phyloP scores from a whole-genome alignment of 768 basidiomycete genomes.

The Collybia sp. region DNA sequence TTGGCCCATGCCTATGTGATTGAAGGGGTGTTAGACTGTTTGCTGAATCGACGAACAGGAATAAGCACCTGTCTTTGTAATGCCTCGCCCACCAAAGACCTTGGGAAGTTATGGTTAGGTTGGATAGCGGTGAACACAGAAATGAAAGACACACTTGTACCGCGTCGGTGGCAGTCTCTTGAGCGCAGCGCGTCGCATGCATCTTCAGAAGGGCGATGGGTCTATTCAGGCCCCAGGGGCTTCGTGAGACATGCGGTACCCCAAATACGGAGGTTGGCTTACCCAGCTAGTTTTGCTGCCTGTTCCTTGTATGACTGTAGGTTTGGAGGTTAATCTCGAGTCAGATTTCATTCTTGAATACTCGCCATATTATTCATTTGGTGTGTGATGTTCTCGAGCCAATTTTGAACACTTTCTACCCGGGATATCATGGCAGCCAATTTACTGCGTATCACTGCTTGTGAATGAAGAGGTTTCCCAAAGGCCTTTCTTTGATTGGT shows the following conservation, averaged over 20 bases:
- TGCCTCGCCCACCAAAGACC: constrained; percentile 85
- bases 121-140: background rate
- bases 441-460: constrained; percentile 86
- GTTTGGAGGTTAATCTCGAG: background rate
- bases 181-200: constrained; percentile 55
- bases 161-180: constrained; percentile 64
- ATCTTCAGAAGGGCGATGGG: constrained; percentile 72
- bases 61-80: constrained; percentile 72
- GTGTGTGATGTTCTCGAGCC: constrained; percentile 81
- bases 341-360: background rate
- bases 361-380: constrained; percentile 84
- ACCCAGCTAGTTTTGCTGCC: constrained; percentile 72
- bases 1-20: constrained; percentile 47
- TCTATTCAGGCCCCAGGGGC: constrained; percentile 20
- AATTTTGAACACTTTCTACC: constrained; percentile 66
- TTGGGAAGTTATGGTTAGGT: constrained; percentile 11
- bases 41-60: background rate
- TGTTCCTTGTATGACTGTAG: constrained; percentile 67
- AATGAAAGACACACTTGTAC: constrained; percentile 44
- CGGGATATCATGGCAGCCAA: constrained; percentile 74
- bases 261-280: too few relatives aligned
- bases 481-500: constrained; percentile 84
- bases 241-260: constrained; percentile 2
- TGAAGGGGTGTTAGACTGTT: constrained; percentile 5
- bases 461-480: constrained; percentile 79